phyloP scores from a whole-genome alignment of 23 red algal species.

The Cyanidiococcus yangmingshanensis region DNA sequence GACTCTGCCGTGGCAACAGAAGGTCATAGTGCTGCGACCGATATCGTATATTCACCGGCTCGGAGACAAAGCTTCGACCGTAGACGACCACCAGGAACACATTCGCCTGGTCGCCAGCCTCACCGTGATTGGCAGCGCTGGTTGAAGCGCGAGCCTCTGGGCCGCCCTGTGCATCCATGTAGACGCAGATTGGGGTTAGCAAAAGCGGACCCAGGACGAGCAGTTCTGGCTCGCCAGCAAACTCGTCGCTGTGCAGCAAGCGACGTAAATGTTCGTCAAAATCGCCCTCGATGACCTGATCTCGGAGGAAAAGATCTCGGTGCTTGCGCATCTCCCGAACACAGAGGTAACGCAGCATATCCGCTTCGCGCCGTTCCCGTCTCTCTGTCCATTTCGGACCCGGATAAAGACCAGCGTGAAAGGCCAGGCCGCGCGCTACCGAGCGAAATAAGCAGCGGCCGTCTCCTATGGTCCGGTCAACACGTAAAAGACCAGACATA shows the following conservation, averaged over 20 bases:
- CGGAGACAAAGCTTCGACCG: conserved; percentile 20
- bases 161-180: background rate
- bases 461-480: conserved; percentile 6
- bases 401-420: background rate
- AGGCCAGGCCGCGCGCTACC: conserved; percentile 17
- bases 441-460: conserved; percentile 62
- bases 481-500: background rate
- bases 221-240: conserved; percentile 28
- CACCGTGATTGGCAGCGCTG: conserved; percentile 1
- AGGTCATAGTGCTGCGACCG: conserved; percentile 24
- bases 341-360: conserved; percentile 9
- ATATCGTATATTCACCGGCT: conserved; percentile 28
- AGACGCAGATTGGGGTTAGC: conserved; percentile 29
- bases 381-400: conserved; percentile 8
- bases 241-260: conserved; percentile 5
- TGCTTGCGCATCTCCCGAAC: conserved; percentile 16
- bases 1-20: background rate
- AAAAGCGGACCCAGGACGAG: conserved; percentile 26
- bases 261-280: conserved; percentile 14
- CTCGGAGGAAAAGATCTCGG: conserved; percentile 7
- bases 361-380: conserved; percentile 25
- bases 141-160: background rate
- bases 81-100: conserved; percentile 9
- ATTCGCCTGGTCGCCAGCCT: background rate
- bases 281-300: conserved; percentile 24